Evolutionary conservation across 352 stramenopile species (phyloP), one percentile per base, ranked within the genome.

Genomic region (Globisporangium spiculum): DNA sequence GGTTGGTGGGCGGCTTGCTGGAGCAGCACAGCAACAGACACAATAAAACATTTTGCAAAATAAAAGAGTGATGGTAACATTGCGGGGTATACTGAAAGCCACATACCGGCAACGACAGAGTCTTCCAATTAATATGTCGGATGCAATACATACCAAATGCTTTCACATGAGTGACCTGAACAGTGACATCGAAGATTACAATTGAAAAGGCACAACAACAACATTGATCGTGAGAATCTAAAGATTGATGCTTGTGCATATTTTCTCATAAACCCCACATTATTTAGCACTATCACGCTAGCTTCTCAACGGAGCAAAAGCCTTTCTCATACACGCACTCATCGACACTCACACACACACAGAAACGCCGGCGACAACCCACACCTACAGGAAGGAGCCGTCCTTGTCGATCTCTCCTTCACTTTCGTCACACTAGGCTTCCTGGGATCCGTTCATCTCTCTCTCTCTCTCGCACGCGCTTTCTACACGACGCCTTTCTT

Each of bases 11-110:
- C 38, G 14, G 26, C 41, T 12, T 54, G 54, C 62, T 50, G 46
- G 57, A 58, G 54, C 26, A 18, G 57, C 67, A 77, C 72, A 69
- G 50, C 12, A 59, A 26, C 3, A 52, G 72, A 75, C 72, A 75
- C 18, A 77, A 75, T 67, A 73, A 73, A 53, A 50, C 34, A n/a
- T 26, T n/a, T 3, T 24, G 6, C 3, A 46, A 52, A 14, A 22
- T 36, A 14, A 5, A 26, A 18, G 6, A 26, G 8, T 44, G 9
- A 46, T 60, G 22, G 6, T 30, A 4, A 24, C 8, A 27, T 10
- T 22, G 8, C 1, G 8, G 48, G 8, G 20, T 4, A 8, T 30
- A 55, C 48, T 27, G 48, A 32, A 8, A 46, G 1, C 4, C 22
- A 41, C 20, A 32, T 3, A 60, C 10, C 3, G 16, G 4, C 12